Percentiles rank a stretch among this genome's conserved stretches.
These are phyloP conservation scores for Lobosporangium transversale DNA, from an alignment of 192 early-diverging fungal genomes.

Conservation along the genomic window DNA sequence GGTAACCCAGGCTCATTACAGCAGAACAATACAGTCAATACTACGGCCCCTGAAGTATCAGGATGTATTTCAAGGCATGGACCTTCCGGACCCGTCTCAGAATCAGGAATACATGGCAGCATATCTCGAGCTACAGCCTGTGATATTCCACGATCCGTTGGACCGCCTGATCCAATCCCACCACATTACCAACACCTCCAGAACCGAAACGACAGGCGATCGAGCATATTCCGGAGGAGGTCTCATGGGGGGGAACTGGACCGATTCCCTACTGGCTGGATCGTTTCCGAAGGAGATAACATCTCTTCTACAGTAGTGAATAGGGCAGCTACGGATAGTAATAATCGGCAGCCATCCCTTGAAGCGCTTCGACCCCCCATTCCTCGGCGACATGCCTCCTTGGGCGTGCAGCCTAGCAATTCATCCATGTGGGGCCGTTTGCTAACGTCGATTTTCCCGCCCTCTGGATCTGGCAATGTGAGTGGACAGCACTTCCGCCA, in stretches of 20 bases:
- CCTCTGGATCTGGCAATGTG: conserved; percentile 3
- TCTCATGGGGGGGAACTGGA: conserved; percentile 44
- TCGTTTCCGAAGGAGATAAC: not conserved
- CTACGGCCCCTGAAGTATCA: not conserved
- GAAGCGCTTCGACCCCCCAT: not conserved
- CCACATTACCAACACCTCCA: conserved; percentile 47
- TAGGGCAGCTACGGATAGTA: conserved; percentile 7
- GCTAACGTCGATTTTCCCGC: conserved; percentile 34
- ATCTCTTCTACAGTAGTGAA: no score
- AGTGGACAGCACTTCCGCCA: no score
- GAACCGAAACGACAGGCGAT: conserved; percentile 16
- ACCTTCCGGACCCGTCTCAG: no score
- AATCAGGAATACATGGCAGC: no score
- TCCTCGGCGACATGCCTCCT: conserved; percentile 20
- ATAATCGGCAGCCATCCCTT: conserved; percentile 1
- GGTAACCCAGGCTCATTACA: not conserved
- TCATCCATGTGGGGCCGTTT: conserved; percentile 39
- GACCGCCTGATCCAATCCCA: conserved; percentile 48
- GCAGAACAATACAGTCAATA: no score
- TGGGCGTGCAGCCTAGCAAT: conserved; percentile 5
- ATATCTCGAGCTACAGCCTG: conserved; percentile 7
- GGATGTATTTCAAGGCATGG: conserved; percentile 18
- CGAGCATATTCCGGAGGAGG: conserved; percentile 21
- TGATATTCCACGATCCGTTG: conserved; percentile 26
- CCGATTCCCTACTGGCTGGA: conserved; percentile 31